phyloP scores from a whole-genome alignment of 805 yeast genomes.

The Candida xyloterini region DNA sequence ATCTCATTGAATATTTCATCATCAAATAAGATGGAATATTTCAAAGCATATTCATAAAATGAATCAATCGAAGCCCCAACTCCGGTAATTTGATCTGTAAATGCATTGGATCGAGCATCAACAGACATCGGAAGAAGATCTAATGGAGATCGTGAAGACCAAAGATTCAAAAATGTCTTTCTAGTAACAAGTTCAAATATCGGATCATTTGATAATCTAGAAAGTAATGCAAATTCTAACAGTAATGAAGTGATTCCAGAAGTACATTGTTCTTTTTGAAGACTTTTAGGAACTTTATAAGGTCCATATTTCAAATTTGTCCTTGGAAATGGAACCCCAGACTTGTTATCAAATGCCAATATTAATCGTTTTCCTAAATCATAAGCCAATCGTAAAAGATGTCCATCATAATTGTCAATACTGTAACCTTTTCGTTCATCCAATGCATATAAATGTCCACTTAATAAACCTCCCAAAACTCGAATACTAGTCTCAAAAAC shows the following conservation, averaged over 20 bases:
- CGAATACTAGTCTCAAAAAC: conserved; percentile 87
- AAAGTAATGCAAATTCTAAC: conserved; percentile 74
- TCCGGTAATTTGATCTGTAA: conserved; percentile 66
- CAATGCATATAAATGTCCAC: conserved; percentile 71
- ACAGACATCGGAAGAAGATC: conserved; percentile 78
- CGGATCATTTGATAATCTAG: conserved; percentile 70
- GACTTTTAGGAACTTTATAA: conserved; percentile 37
- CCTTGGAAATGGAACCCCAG: conserved; percentile 76
- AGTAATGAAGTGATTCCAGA: conserved; percentile 87
- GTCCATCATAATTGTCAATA: conserved; percentile 59
- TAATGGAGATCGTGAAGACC: conserved; percentile 61
- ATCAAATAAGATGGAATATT: conserved; percentile 70
- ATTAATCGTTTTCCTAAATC: conserved; percentile 72
- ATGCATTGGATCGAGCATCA: conserved; percentile 38
- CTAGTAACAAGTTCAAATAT: conserved; percentile 62
- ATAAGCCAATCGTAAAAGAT: conserved; percentile 64
- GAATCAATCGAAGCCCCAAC: conserved; percentile 92
- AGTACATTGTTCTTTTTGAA: conserved; percentile 69
- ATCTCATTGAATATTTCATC: conserved; percentile 49
- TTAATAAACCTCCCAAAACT: conserved; percentile 74
- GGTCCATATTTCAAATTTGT: conserved; percentile 62
- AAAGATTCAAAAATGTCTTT: conserved; percentile 62
- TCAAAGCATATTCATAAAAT: conserved; percentile 83
- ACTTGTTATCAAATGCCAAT: conserved; percentile 63
- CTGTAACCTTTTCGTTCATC: conserved; percentile 43